Conservation (phyloP, 352 stramenopile species). For the Phytopythium boreale region DNA sequence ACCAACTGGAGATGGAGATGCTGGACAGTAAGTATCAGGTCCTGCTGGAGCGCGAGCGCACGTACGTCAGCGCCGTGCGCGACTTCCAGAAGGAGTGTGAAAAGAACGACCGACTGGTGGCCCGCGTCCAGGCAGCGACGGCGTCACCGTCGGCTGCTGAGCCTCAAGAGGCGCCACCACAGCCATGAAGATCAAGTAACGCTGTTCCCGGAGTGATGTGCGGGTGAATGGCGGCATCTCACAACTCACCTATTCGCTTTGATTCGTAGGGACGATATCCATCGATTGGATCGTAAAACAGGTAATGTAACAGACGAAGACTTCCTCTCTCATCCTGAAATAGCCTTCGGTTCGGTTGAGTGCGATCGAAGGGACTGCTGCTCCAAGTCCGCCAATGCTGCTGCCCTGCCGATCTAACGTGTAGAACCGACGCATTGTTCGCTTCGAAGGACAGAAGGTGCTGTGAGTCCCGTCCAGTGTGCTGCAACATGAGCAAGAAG, state of each 20-base stretch:
- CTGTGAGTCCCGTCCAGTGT: not conserved
- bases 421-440: not conserved
- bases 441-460: not conserved
- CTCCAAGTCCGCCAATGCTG: not conserved
- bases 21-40: constrained; percentile 80
- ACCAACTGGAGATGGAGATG: constrained; percentile 47
- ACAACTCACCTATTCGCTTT: not conserved
- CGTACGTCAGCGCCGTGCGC: constrained; percentile 83
- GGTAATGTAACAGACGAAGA: not conserved
- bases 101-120: constrained; percentile 70
- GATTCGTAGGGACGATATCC: not conserved
- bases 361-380: not conserved
- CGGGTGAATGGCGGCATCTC: not conserved
- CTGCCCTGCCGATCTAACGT: no score
- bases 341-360: not conserved
- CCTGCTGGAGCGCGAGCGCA: constrained; percentile 68
- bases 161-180: not conserved
- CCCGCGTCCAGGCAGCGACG: constrained; percentile 12
- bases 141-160: no score
- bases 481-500: constrained; percentile 21
- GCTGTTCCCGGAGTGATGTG: no score
- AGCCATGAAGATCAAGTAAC: not conserved
- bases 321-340: not conserved
- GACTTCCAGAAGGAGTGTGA: constrained; percentile 90
- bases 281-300: not conserved